Base-by-base conservation (phyloP, 2,329 filamentous ascomycete species). In the Colletotrichum kahawae region DNA sequence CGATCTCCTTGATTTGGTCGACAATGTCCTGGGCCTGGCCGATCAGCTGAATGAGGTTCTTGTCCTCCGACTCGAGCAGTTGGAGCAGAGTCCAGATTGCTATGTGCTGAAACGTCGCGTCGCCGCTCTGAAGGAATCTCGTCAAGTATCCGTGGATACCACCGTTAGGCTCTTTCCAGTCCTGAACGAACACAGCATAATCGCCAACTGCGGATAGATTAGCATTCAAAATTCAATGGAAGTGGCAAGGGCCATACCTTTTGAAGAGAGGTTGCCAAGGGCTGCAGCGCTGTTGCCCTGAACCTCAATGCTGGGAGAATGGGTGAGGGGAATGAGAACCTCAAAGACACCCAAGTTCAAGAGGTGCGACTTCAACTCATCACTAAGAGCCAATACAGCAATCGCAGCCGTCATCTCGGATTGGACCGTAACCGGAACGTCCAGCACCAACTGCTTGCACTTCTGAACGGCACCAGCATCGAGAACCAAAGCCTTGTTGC, bases 331-430 rank as follows among this genome's bases (percentile, higher is more conserved):
- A 74, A 99, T 98, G 72, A 99, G 87, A 14, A 98, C 96, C 81
- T 98, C 97, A 81, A 98, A 98, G 1, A 99, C 96, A 27, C 96
- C 97, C 3, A 98, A 90, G 76, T 95, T 96, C 70, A 99, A 87
- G 14, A 99, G 90, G 82, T 98, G 95, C 6, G 94, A 92, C 86
- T 99, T 99, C 74, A 99, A 90, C 77, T 99, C 97, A 80, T 99
- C 97, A 79, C 96, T 98, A 67, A 99, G 87, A 21, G 97, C 97
- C 77, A 99, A 90, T 16, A 99, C 97, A 48, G 97, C 97, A 84
- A 99, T 98, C 2, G 97, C 97, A n/a, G 97, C 97, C 6, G 97
- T 99, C 97, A 99, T 99, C 84, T 99, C 97, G 3, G 96, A 98
- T 83, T 99, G 97, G 4, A 99, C 97, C 51, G 95, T 96, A 64